These are phyloP conservation scores for Oryza glaberrima DNA, from an alignment of 176 grass and related monocot genomes.

Conservation along the genomic window DNA sequence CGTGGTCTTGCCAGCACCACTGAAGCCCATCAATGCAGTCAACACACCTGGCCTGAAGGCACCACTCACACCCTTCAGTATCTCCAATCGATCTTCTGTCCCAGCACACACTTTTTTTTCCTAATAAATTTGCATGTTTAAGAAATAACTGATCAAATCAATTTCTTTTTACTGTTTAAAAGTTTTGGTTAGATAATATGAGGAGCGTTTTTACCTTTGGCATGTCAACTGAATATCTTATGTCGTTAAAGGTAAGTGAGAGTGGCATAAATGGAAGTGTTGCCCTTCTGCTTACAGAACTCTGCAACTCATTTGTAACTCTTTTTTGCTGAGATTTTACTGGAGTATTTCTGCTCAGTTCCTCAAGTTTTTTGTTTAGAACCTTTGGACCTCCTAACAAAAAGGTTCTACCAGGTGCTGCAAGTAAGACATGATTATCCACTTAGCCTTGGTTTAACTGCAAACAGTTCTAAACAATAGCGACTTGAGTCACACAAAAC, in stretches of 20 bases:
- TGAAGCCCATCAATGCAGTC: slow-evolving; percentile 50
- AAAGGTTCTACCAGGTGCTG: slow-evolving; percentile 51
- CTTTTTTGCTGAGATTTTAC: background rate
- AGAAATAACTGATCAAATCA: background rate
- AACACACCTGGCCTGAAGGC: slow-evolving; percentile 47
- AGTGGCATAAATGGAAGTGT: slow-evolving; percentile 64
- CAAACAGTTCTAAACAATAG: background rate
- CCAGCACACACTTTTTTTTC: slow-evolving; percentile 32
- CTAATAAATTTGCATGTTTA: slow-evolving; percentile 14
- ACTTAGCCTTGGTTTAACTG: background rate
- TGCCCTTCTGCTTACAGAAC: slow-evolving; percentile 38
- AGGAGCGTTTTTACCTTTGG: slow-evolving; percentile 45
- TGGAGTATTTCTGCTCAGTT: slow-evolving; percentile 35
- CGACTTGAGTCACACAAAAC: background rate
- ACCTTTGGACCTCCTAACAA: slow-evolving; percentile 42
- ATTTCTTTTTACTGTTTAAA: background rate
- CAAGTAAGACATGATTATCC: slow-evolving; percentile 10
- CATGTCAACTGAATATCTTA: slow-evolving; percentile 68
- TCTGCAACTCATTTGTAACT: slow-evolving; percentile 32
- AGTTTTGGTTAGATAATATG: background rate
- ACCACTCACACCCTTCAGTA: slow-evolving; percentile 36
- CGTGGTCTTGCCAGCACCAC: slow-evolving; percentile 50
- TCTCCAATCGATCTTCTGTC: slow-evolving; percentile 20
- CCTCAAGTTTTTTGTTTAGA: slow-evolving; percentile 44
- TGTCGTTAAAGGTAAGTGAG: slow-evolving; percentile 58